Evolutionary conservation across 495 filamentous ascomycete genomes (phyloP).

Genomic region (Neurospora sp.): DNA sequence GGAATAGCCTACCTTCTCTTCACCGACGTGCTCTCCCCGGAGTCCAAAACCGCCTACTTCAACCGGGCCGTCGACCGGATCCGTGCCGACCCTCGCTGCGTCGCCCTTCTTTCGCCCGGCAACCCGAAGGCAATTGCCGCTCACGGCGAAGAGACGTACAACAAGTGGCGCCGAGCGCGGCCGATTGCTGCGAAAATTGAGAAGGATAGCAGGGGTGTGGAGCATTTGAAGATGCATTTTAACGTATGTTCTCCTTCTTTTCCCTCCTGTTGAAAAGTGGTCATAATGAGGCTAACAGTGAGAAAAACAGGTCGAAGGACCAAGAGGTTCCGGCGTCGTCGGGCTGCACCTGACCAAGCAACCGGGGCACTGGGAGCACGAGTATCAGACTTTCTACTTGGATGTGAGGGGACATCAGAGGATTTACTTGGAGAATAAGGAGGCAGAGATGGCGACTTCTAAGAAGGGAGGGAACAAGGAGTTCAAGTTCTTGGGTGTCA

Average conservation of each 20-base stretch:
- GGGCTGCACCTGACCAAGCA: slow-evolving; percentile 64
- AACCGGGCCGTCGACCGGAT: slow-evolving; percentile 78
- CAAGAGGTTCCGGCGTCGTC: slow-evolving; percentile 63
- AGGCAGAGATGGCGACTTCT: slow-evolving; percentile 18
- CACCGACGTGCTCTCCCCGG: slow-evolving; percentile 74
- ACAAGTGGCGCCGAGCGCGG: slow-evolving; percentile 74
- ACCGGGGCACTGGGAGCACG: slow-evolving; percentile 50
- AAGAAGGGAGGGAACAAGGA: slow-evolving; percentile 33
- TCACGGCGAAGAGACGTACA: slow-evolving; percentile 73
- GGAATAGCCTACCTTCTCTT: slow-evolving; percentile 71
- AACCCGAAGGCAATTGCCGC: slow-evolving; percentile 65
- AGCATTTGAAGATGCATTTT: slow-evolving; percentile 83
- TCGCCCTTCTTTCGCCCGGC: slow-evolving; percentile 55
- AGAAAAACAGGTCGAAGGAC: slow-evolving; percentile 62
- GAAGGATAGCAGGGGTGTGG: slow-evolving; percentile 63
- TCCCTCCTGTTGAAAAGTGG: neutral
- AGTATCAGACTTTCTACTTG: slow-evolving; percentile 71
- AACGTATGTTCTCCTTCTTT: slow-evolving; percentile 43
- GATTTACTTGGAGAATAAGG: slow-evolving; percentile 53
- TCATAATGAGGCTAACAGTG: slow-evolving; percentile 3
- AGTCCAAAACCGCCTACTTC: slow-evolving; percentile 79
- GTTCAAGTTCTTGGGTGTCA: slow-evolving; percentile 51
- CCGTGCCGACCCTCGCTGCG: slow-evolving; percentile 57
- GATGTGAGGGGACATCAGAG: slow-evolving; percentile 56
- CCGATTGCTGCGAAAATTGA: slow-evolving; percentile 65